These are phyloP conservation scores for Jackrogersella multiformis DNA, from an alignment of 495 filamentous ascomycete species.

Conservation along the genomic window DNA sequence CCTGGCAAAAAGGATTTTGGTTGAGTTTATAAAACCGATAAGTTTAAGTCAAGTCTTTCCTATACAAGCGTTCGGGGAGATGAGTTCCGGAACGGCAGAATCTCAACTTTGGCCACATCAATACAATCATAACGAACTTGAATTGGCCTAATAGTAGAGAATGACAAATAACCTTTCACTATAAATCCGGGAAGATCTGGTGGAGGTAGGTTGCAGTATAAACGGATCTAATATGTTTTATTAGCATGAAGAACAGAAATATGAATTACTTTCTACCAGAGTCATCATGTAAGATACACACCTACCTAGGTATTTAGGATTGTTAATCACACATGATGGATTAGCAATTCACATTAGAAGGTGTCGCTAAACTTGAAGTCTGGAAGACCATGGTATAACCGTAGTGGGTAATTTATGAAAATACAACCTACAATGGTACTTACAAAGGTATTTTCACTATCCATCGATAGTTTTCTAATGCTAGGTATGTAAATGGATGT, in stretches of 20 bases:
- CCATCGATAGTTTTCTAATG: too few species aligned
- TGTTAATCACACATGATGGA: not conserved
- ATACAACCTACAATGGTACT: too few species aligned
- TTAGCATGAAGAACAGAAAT: too few species aligned
- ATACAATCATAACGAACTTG: conserved; percentile 6
- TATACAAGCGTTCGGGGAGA: conserved; percentile 28
- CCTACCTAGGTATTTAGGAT: too few species aligned
- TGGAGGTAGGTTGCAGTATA: not conserved
- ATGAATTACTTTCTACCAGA: not conserved
- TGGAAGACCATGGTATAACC: not conserved
- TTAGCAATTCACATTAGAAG: not conserved
- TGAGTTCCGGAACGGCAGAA: conserved; percentile 33
- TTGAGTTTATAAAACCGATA: not conserved
- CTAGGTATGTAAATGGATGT: too few species aligned
- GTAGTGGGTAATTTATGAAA: not conserved
- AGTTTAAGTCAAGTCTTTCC: conserved; percentile 12
- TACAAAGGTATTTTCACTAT: too few species aligned
- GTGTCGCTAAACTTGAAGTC: not conserved
- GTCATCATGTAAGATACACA: not conserved
- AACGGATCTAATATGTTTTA: conserved; percentile 1
- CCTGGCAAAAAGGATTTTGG: not conserved
- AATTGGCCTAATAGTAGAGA: not conserved
- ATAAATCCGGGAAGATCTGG: not conserved
- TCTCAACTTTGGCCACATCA: conserved; percentile 5
- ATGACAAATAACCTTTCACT: not conserved